Evolutionary conservation across 1,284 basidiomycete genomes (phyloP), one percentile per base, ranked within the genome.

Genomic region (Sporisorium scitamineum): DNA sequence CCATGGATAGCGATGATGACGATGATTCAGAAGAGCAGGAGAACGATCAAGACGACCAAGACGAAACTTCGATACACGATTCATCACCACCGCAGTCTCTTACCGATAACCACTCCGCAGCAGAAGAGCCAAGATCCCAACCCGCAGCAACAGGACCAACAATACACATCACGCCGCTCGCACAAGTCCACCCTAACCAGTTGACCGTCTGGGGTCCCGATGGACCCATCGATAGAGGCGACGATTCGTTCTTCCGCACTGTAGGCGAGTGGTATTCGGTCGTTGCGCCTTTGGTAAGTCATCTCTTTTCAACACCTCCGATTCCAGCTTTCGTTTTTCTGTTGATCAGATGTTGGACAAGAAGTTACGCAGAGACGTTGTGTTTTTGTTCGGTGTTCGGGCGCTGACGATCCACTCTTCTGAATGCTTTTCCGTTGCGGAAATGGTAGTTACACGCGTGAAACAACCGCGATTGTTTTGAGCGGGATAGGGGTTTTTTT

Each of bases 1-100:
- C 67, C 37, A 76, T 79, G 70, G 77, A 79, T 29, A 73, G 64
- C 55, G 77, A 79, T 18, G 72, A 75, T 22, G 76, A 78, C 3
- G 62, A 78, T 2, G 55, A 70, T 3, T 59, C 60, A 9, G 59
- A 63, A 1, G 60, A 37, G 5, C 22, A 27, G 11, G 54, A 51
- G 34, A 50, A 58, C 14, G 53, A 45, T 13, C 7, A 34, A 34
- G 41, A 27, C 16, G 54, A 56, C 41, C n/a, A n/a, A n/a, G 42
- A 56, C 22, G n/a, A 5, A 2, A 7, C 22, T 20, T 47, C 54
- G 13, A 32, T n/a, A 16, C 52, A 29, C 41, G 47, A 47, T 22
- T 13, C 51, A 18, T 44, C 55, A 9, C 48, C 27, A 5, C 39
- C 39, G 6, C 39, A 42, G 9, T 9, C 32, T n/a, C n/a, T n/a